phyloP scores from a whole-genome alignment of 2,329 filamentous ascomycete species.

The Aspergillus intermedius region DNA sequence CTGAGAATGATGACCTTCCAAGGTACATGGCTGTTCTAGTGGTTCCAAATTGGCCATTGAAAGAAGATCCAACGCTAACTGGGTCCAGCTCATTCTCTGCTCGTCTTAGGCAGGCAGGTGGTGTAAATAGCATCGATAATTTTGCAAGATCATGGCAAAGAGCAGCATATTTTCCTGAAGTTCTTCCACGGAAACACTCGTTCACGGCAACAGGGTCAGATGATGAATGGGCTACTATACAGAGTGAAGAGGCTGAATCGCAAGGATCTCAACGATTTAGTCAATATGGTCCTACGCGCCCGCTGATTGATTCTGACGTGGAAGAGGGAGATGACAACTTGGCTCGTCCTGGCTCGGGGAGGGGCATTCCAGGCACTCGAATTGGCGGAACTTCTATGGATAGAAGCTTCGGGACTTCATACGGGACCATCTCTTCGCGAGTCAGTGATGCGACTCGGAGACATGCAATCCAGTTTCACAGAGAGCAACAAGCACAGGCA shows the following conservation, averaged over 20 bases:
- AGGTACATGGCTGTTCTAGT: conserved; percentile 1
- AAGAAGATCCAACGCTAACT: background rate
- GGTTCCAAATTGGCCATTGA: background rate
- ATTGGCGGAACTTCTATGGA: conserved; percentile 53
- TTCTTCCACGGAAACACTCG: conserved; percentile 70
- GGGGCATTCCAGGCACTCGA: conserved; percentile 11
- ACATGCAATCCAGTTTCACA: conserved; percentile 48
- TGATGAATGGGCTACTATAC: conserved; percentile 35
- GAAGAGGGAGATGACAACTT: conserved; percentile 18
- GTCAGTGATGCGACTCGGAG: conserved; percentile 52
- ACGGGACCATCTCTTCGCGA: conserved; percentile 53
- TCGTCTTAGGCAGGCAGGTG: conserved; percentile 63
- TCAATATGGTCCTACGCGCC: conserved; percentile 21
- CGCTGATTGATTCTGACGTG: conserved; percentile 24
- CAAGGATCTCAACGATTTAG: conserved; percentile 18
- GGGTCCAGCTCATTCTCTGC: conserved; percentile 39
- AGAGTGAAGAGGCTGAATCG: conserved; percentile 14
- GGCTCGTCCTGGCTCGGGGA: conserved; percentile 12
- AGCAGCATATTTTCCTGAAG: conserved; percentile 80
- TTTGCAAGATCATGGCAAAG: conserved; percentile 90
- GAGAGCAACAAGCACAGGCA: conserved; percentile 45
- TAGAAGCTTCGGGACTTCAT: conserved; percentile 63
- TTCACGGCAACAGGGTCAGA: conserved; percentile 54
- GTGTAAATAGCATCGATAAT: conserved; percentile 88
- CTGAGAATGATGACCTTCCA: conserved; percentile 3